These are phyloP conservation scores for Thielaviopsis musarum DNA, from an alignment of 2,329 filamentous ascomycete species.

Conservation along the genomic window DNA sequence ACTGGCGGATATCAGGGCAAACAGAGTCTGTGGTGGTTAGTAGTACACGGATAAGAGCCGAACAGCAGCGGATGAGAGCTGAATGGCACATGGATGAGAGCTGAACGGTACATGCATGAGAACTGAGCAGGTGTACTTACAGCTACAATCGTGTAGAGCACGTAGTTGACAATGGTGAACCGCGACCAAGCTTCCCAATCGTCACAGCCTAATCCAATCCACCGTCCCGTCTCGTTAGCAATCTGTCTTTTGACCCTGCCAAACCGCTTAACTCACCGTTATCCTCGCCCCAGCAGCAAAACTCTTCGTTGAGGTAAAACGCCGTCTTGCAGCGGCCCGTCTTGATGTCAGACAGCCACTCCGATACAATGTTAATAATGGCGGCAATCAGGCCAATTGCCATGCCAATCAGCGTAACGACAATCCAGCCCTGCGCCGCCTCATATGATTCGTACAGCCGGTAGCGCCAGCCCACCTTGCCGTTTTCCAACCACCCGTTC, in stretches of 20 bases:
- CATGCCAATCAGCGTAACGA: slow-evolving; percentile 83
- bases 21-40: slow-evolving; percentile 38
- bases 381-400: slow-evolving; percentile 88
- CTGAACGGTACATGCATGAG: neutral
- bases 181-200: slow-evolving; percentile 85
- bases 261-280: slow-evolving; percentile 34
- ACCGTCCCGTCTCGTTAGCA: neutral
- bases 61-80: too few species aligned
- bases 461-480: slow-evolving; percentile 60
- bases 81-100: too few species aligned
- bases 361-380: slow-evolving; percentile 84
- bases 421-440: slow-evolving; percentile 94
- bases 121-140: slow-evolving; percentile 26
- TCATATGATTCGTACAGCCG: slow-evolving; percentile 78
- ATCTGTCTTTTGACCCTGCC: too few species aligned
- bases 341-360: slow-evolving; percentile 94
- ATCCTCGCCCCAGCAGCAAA: slow-evolving; percentile 96
- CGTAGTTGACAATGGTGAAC: slow-evolving; percentile 63
- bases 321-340: slow-evolving; percentile 87
- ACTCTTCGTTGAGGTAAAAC: slow-evolving; percentile 93
- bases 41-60: neutral
- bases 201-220: slow-evolving; percentile 42
- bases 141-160: slow-evolving; percentile 75
- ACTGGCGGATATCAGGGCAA: slow-evolving; percentile 66
- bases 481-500: slow-evolving; percentile 44